These are phyloP conservation scores for Aspergillus ochraceus DNA, from an alignment of 2,329 filamentous ascomycete genomes.

Conservation along the genomic window DNA sequence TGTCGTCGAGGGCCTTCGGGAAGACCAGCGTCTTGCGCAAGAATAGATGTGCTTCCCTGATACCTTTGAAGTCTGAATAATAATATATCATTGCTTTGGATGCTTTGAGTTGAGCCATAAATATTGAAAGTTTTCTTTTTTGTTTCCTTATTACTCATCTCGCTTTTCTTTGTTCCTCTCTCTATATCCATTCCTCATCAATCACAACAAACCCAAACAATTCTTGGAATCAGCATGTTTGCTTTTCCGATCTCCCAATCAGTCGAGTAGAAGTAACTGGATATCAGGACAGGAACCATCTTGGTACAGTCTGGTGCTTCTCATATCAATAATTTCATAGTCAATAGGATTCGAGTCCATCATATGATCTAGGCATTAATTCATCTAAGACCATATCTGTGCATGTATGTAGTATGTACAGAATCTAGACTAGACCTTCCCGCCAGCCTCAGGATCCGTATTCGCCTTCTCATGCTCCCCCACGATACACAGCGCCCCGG, in stretches of 20 bases:
- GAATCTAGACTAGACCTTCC: slow-evolving; percentile 9
- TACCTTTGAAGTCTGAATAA: slow-evolving; percentile 16
- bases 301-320: neutral
- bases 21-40: slow-evolving; percentile 55
- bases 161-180: slow-evolving; percentile 11
- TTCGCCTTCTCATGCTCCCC: slow-evolving; percentile 68
- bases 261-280: neutral
- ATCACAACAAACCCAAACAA: neutral
- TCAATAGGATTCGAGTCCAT: neutral
- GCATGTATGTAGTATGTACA: neutral
- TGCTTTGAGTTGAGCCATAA: slow-evolving; percentile 28
- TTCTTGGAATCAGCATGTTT: slow-evolving; percentile 11
- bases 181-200: slow-evolving; percentile 9
- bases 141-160: slow-evolving; percentile 9
- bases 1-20: slow-evolving; percentile 81
- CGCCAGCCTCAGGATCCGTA: slow-evolving; percentile 48
- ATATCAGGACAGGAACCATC: too few species aligned
- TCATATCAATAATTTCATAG: neutral
- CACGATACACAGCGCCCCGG: slow-evolving; percentile 55
- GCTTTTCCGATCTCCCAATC: neutral
- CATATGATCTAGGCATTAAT: neutral
- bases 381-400: too few species aligned
- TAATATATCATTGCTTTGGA: slow-evolving; percentile 32
- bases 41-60: slow-evolving; percentile 28
- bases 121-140: slow-evolving; percentile 24